These are phyloP conservation scores for Lasiodiplodia theobromae DNA, from an alignment of 2,329 filamentous ascomycete species.

Conservation along the genomic window DNA sequence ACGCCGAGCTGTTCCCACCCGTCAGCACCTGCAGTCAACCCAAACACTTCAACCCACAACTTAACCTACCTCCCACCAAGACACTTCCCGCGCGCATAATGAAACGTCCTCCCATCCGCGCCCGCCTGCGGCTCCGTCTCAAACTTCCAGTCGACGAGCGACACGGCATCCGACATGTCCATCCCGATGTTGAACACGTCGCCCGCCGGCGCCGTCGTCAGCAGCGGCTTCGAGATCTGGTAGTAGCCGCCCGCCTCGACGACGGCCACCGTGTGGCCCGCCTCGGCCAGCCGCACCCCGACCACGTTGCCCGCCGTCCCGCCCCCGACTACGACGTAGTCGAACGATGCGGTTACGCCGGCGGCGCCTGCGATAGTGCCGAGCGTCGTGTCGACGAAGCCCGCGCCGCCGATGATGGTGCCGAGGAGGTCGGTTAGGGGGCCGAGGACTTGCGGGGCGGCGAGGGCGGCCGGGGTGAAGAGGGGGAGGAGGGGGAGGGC, in stretches of 20 bases:
- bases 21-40: no score
- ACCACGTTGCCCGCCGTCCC: constrained; percentile 38
- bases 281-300: constrained; percentile 35
- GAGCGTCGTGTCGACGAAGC: neutral
- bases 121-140: constrained; percentile 39
- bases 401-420: neutral
- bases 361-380: constrained; percentile 6
- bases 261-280: constrained; percentile 39
- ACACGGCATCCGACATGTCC: constrained; percentile 36
- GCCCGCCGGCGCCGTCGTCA: constrained; percentile 35
- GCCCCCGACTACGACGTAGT: constrained; percentile 38
- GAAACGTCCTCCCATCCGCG: constrained; percentile 33
- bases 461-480: neutral
- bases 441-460: neutral
- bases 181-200: constrained; percentile 36
- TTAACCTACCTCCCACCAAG: constrained; percentile 40
- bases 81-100: constrained; percentile 42
- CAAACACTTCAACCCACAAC: constrained; percentile 12
- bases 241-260: constrained; percentile 42
- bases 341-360: neutral
- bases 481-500: neutral
- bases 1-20: constrained; percentile 33
- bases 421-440: neutral
- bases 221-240: constrained; percentile 39
- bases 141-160: constrained; percentile 41